Base-by-base conservation (phyloP, 306 rosid genomes). In the Casuarina cunninghamiana region DNA sequence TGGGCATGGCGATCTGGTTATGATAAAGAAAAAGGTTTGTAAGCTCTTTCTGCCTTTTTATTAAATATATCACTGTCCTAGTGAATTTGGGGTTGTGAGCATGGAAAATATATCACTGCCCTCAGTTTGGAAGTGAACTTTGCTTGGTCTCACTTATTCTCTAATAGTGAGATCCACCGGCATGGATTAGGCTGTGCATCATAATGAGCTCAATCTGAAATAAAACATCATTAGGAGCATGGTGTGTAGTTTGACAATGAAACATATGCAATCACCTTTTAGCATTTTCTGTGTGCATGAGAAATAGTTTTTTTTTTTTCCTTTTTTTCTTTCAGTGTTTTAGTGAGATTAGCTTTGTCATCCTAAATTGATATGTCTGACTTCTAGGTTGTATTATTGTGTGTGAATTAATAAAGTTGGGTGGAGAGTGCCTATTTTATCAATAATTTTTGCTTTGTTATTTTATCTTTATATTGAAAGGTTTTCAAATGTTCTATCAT, bases 1-100 rank as follows among this genome's bases (percentile, higher is more conserved):
- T 16, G 98, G 97, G 66, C 89, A 87, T 84, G 98, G 98, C 63
- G 84, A 88, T 83, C 87, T 95, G 73, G 95, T 92, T 78, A 95
- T 95, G 98, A 91, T 91, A 96, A 95, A 88, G 87, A 92, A 91
- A 86, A 95, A 90, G 98, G 97, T 95, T 53, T 75, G 86, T 75
- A 74, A 53, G 65, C 75, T 48, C 42, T 77, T 54, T 75, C 72
- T 43, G 53, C 45, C 45, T 79, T 74, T 72, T 11, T 26, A 11
- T 72, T 46, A 65, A 57, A 65, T 79, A 53, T 77, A 63, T 82
- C 72, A 72, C 78, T 75, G 50, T 75, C n/a, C 67, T 78, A 74
- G 49, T 3, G 13, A 67, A 67, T 37, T 1, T n/a, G 17, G 8
- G 10, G 61, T 53, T 15, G n/a, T 53, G 7, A 13, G 32, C 51